These are phyloP conservation scores for Acanthamoeba castellanii DNA, from an alignment of 208 protist genomes.

Conservation along the genomic window DNA sequence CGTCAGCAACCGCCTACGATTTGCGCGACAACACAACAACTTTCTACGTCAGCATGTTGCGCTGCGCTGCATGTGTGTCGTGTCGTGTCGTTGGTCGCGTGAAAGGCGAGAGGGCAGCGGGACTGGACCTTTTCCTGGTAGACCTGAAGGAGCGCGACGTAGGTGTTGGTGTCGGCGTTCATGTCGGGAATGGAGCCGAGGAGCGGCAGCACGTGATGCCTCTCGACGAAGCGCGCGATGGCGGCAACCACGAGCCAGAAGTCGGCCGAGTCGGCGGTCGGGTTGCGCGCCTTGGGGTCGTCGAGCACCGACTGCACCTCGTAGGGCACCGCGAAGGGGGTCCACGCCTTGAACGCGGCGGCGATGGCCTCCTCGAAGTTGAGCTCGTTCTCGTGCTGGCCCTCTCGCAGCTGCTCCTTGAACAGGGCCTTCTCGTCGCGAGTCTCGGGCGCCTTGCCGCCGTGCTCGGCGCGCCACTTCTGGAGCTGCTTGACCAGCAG, in stretches of 20 bases:
- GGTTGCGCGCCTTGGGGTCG: constrained; percentile 79
- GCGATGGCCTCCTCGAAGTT: constrained; percentile 86
- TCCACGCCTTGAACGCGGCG: constrained; percentile 77
- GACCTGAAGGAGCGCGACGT: constrained; percentile 56
- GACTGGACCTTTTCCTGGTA: constrained; percentile 34
- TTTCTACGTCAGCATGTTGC: background rate
- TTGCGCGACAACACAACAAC: constrained; percentile 22
- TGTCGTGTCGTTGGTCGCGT: too few species aligned
- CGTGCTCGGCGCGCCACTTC: constrained; percentile 83
- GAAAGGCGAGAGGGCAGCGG: too few species aligned
- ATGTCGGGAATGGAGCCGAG: constrained; percentile 96
- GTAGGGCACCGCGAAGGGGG: constrained; percentile 71
- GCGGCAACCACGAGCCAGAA: constrained; percentile 89
- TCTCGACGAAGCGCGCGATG: constrained; percentile 85
- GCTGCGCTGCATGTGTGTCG: background rate
- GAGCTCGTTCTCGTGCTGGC: constrained; percentile 58
- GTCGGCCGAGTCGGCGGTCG: constrained; percentile 46
- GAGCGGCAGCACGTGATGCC: constrained; percentile 89
- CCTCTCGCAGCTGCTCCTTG: constrained; percentile 80
- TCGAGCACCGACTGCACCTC: constrained; percentile 80
- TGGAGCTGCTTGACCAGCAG: constrained; percentile 91
- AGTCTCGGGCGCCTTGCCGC: constrained; percentile 78
- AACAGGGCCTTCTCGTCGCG: constrained; percentile 85
- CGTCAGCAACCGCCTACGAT: constrained; percentile 70
- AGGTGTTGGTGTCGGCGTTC: constrained; percentile 93